Percentiles rank a stretch among this genome's conserved stretches.
Evolutionary conservation across 352 stramenopile genomes (phyloP).

Genomic region (Pythium insidiosum): DNA sequence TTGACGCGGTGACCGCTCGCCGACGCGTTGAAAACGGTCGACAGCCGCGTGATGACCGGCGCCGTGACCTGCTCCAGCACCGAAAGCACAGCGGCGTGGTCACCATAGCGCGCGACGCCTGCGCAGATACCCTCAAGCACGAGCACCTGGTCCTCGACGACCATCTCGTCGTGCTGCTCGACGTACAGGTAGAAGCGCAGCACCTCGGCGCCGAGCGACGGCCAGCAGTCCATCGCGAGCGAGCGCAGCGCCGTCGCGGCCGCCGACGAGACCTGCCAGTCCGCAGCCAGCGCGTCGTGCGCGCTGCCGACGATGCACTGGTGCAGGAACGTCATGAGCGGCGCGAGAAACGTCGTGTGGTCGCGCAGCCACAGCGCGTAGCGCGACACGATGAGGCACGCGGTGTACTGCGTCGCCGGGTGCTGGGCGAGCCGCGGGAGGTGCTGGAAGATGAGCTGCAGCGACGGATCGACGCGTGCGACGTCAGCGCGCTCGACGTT

Average conservation of each 20-base stretch:
- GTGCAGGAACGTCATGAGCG: constrained; percentile 66
- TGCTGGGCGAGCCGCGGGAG: constrained; percentile 66
- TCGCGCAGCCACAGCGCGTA: constrained; percentile 66
- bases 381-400: constrained; percentile 78
- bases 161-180: constrained; percentile 54
- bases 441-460: constrained; percentile 74
- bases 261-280: constrained; percentile 74
- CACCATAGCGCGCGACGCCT: constrained; percentile 38
- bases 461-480: constrained; percentile 21
- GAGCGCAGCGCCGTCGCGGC: constrained; percentile 62
- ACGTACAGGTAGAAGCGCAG: constrained; percentile 75
- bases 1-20: constrained; percentile 25
- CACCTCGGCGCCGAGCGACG: constrained; percentile 50
- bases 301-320: constrained; percentile 51
- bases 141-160: constrained; percentile 78
- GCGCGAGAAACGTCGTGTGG: constrained; percentile 34
- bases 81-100: constrained; percentile 29
- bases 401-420: constrained; percentile 78
- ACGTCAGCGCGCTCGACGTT: constrained; percentile 48
- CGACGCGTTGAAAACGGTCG: constrained; percentile 28
- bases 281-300: constrained; percentile 29
- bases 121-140: constrained; percentile 72
- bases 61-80: constrained; percentile 65
- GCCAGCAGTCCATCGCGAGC: constrained; percentile 75
- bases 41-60: constrained; percentile 48